Percentiles rank a stretch among this genome's conserved stretches.
Conservation (phyloP, 1,284 basidiomycete genomes). For the Apiotrichum gracile region DNA sequence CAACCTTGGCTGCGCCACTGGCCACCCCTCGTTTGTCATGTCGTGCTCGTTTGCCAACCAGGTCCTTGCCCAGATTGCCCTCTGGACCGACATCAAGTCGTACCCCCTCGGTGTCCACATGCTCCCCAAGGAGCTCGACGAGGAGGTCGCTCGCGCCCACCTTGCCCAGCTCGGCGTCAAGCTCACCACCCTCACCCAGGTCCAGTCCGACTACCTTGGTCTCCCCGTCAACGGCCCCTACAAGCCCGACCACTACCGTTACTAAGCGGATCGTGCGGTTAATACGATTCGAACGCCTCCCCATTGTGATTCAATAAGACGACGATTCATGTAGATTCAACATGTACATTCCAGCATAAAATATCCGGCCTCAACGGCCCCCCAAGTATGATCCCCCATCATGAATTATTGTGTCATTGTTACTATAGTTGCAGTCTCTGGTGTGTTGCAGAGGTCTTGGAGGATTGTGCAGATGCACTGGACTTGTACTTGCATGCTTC, state of each 20-base stretch:
- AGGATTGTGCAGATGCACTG: too few relatives aligned
- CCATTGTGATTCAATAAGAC: background rate
- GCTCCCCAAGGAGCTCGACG: constrained; percentile 93
- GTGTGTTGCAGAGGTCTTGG: too few relatives aligned
- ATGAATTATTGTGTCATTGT: background rate
- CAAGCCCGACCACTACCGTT: constrained; percentile 68
- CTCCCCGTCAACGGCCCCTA: constrained; percentile 84
- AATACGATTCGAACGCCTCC: background rate
- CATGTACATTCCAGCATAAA: background rate
- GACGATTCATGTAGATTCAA: background rate
- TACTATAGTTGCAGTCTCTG: too few relatives aligned
- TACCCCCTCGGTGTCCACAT: constrained; percentile 95
- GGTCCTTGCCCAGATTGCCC: constrained; percentile 94
- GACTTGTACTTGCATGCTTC: too few relatives aligned
- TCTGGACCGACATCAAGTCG: constrained; percentile 75
- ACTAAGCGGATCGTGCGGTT: background rate
- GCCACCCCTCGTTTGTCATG: constrained; percentile 93
- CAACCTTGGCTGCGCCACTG: constrained; percentile 89
- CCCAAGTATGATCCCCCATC: background rate
- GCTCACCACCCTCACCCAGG: constrained; percentile 71
- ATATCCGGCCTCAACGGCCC: background rate
- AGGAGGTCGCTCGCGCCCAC: constrained; percentile 97
- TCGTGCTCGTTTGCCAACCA: constrained; percentile 99
- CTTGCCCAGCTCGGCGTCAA: constrained; percentile 87
- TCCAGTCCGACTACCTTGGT: constrained; percentile 88